A percentile compares a stretch with the other conserved stretches of the same genome.
These are phyloP conservation scores for Cladorrhinum sp. DNA, from an alignment of 2,329 filamentous ascomycete genomes.

Conservation along the genomic window DNA sequence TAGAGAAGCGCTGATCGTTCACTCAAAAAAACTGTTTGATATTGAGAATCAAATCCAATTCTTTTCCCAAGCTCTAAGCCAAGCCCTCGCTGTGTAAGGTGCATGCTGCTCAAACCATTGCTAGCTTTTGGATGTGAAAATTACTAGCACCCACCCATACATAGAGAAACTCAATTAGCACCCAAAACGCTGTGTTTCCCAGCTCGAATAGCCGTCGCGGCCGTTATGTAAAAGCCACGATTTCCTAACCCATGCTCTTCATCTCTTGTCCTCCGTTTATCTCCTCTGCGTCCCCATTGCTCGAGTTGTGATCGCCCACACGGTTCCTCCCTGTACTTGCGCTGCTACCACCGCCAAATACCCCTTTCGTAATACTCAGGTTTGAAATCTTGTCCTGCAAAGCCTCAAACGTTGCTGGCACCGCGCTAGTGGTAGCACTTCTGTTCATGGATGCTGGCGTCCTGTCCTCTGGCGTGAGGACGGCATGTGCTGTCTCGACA, in stretches of 20 bases:
- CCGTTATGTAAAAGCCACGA: background rate
- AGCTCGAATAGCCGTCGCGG: too few species aligned
- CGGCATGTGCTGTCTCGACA: slow-evolving; percentile 56
- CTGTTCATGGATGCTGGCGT: slow-evolving; percentile 39
- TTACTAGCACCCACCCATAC: background rate
- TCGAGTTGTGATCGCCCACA: slow-evolving; percentile 1
- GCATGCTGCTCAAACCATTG: background rate
- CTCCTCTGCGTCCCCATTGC: slow-evolving; percentile 7
- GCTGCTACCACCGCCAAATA: slow-evolving; percentile 24
- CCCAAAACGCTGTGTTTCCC: background rate
- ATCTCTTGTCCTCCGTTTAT: slow-evolving; percentile 24
- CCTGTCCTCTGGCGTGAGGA: slow-evolving; percentile 41
- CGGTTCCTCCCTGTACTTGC: slow-evolving; percentile 15
- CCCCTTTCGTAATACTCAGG: slow-evolving; percentile 47
- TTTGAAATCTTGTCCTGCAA: slow-evolving; percentile 49
- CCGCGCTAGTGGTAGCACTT: slow-evolving; percentile 44
- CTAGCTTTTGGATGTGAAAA: background rate
- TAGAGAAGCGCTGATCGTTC: too few species aligned
- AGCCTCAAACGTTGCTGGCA: slow-evolving; percentile 42
- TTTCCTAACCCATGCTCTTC: slow-evolving; percentile 25
- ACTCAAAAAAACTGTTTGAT: background rate
- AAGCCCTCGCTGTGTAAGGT: too few species aligned
- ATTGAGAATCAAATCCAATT: background rate
- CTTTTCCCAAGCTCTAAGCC: background rate
- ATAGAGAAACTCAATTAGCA: background rate